Percentiles rank a stretch among this genome's conserved stretches.
Conservation (phyloP, 805 yeast species). For the Wickerhamomyces silvicola region DNA sequence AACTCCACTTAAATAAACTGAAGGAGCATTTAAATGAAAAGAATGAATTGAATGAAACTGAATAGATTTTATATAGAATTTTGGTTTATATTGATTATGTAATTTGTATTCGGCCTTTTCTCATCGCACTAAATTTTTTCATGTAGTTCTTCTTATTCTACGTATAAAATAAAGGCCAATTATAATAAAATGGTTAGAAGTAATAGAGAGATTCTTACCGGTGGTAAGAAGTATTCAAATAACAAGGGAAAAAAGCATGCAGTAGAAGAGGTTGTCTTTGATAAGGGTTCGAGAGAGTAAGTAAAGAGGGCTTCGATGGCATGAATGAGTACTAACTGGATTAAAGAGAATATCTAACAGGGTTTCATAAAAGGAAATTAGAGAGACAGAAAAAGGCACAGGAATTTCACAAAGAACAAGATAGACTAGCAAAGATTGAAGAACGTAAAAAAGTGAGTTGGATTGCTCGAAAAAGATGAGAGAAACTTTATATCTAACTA, state of each 20-base stretch:
- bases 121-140: too few species aligned
- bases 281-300: constrained; percentile 60
- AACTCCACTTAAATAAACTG: constrained; percentile 12
- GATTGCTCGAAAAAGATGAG: neutral
- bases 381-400: constrained; percentile 85
- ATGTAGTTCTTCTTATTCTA: too few species aligned
- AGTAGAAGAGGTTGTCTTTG: constrained; percentile 81
- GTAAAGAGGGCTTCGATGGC: constrained; percentile 9
- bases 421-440: constrained; percentile 61
- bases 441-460: constrained; percentile 52
- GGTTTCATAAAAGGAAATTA: constrained; percentile 90
- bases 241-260: constrained; percentile 60
- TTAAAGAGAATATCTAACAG: constrained; percentile 70
- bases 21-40: constrained; percentile 5
- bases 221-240: constrained; percentile 74
- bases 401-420: constrained; percentile 70
- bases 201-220: constrained; percentile 83
- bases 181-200: constrained; percentile 26
- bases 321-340: neutral
- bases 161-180: too few species aligned
- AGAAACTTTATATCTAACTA: neutral
- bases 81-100: too few species aligned
- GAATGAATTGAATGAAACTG: too few species aligned
- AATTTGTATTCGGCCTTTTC: too few species aligned
- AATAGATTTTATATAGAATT: too few species aligned